Conservation (phyloP, 306 rosid genomes). For the Vigna unguiculata region DNA sequence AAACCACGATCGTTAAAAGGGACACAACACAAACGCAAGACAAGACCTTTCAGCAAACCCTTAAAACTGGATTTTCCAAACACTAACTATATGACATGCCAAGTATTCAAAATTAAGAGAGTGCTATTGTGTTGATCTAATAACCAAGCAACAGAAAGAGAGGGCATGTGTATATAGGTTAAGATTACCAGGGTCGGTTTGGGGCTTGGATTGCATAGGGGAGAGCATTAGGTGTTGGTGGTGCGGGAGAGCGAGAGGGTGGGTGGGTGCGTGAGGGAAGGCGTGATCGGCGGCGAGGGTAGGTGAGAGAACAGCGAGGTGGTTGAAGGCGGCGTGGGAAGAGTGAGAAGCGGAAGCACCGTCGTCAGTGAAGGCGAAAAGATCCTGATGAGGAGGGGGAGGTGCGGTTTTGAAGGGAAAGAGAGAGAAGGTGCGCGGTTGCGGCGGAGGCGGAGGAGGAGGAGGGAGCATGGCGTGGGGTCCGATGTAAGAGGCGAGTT, state of each 20-base stretch:
- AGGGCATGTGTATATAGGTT: background rate
- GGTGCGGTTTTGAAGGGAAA: background rate
- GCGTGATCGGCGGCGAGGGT: background rate
- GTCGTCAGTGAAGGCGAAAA: background rate
- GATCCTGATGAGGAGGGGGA: background rate
- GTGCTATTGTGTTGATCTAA: background rate
- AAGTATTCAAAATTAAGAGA: background rate
- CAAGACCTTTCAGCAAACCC: background rate
- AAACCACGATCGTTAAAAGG: background rate
- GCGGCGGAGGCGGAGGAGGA: background rate
- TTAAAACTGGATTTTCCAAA: background rate
- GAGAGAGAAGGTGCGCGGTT: background rate
- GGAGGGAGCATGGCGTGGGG: background rate
- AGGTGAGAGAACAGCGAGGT: background rate
- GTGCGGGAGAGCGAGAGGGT: slow-evolving; percentile 12
- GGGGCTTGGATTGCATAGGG: slow-evolving; percentile 32
- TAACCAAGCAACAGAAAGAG: background rate
- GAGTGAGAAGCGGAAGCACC: background rate
- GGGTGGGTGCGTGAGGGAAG: background rate
- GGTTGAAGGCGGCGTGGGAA: background rate
- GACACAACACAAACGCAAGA: background rate
- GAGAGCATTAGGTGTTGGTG: slow-evolving; percentile 45
- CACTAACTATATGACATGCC: background rate
- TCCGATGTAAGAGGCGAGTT: slow-evolving; percentile 37
- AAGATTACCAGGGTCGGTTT: slow-evolving; percentile 45